These are phyloP conservation scores for Trametes versicolor DNA, from an alignment of 1,284 basidiomycete genomes.

Conservation along the genomic window DNA sequence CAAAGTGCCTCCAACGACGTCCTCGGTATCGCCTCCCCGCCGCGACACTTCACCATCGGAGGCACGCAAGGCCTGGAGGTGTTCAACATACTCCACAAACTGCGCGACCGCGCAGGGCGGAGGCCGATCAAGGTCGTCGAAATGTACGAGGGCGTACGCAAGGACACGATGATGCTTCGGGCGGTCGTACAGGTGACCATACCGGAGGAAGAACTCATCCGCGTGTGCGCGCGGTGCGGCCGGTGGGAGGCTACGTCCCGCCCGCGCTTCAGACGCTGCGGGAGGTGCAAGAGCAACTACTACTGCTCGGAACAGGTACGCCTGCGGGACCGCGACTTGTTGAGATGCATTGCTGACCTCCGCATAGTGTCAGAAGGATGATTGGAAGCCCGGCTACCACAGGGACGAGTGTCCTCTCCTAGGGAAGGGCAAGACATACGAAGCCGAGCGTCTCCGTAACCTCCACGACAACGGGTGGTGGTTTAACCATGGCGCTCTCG, in stretches of 20 bases:
- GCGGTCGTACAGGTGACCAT: background rate
- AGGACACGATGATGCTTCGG: background rate
- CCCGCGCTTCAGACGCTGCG: conserved; percentile 21
- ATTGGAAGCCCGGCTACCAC: conserved; percentile 20
- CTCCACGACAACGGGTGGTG: conserved; percentile 27
- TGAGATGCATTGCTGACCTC: background rate
- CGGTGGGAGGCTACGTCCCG: conserved; percentile 14
- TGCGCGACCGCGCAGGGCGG: background rate
- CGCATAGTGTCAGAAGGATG: conserved; percentile 15
- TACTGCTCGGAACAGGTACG: conserved; percentile 16
- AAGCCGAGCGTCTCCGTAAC: conserved; percentile 15
- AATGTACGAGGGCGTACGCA: background rate
- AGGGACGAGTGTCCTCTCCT: conserved; percentile 20
- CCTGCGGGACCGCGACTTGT: background rate
- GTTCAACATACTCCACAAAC: background rate
- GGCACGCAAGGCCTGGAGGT: conserved; percentile 3
- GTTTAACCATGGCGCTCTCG: conserved; percentile 11
- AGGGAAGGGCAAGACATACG: conserved; percentile 14
- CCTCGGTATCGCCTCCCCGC: background rate
- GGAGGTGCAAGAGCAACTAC: conserved; percentile 17
- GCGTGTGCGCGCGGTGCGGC: conserved; percentile 19
- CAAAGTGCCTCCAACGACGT: conserved; percentile 19
- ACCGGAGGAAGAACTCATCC: conserved; percentile 8
- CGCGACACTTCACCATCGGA: conserved; percentile 3
- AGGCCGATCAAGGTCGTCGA: background rate